Evolutionary conservation across 495 filamentous ascomycete genomes (phyloP).

Genomic region (Tuber indicum): DNA sequence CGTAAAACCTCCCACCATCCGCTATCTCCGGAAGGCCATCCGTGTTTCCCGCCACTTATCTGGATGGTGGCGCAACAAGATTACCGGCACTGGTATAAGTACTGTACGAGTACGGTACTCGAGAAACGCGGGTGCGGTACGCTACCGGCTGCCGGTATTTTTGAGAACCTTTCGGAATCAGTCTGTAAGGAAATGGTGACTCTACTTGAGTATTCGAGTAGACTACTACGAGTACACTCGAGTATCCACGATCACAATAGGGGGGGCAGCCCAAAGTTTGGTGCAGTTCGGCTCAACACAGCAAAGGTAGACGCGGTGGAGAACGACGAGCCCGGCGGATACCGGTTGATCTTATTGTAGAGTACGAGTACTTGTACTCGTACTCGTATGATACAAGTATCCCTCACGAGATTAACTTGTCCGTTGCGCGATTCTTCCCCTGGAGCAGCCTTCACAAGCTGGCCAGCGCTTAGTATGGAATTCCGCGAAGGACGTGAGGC

Average conservation of each 20-base stretch:
- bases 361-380: not conserved
- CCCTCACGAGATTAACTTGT: not conserved
- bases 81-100: not conserved
- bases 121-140: not conserved
- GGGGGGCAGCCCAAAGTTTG: not conserved
- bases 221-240: too few relatives aligned
- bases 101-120: too few relatives aligned
- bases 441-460: not conserved
- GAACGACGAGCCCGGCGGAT: not conserved
- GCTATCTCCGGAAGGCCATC: not conserved
- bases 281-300: not conserved
- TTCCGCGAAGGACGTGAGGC: not conserved
- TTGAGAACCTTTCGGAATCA: not conserved
- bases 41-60: not conserved
- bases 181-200: not conserved
- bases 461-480: not conserved
- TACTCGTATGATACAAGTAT: not conserved
- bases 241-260: not conserved
- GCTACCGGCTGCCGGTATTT: not conserved
- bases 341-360: not conserved
- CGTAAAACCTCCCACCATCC: not conserved
- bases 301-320: not conserved
- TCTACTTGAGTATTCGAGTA: not conserved
- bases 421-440: not conserved
- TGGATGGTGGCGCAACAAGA: not conserved